Base-by-base conservation (phyloP, 495 filamentous ascomycete genomes). In the Venustampulla echinocandica region DNA sequence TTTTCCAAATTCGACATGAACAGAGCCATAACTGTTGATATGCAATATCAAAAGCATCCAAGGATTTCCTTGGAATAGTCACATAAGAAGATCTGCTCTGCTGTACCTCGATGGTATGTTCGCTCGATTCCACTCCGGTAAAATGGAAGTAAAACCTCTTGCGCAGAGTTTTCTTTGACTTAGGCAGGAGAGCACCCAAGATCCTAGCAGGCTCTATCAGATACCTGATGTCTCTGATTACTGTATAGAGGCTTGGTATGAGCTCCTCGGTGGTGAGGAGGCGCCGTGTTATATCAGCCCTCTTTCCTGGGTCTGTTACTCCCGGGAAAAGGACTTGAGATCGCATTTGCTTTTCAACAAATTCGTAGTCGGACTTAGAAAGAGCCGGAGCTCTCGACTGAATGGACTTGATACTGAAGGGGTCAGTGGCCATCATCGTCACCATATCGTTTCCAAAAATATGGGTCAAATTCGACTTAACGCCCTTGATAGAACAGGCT, bases 1-100 rank as follows among this genome's bases (percentile, higher is more conserved):
- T 21, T 25, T 52, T 45, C 6, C 27, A 52, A 10, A 52, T 25
- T n/a, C 41, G 13, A 46, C 39, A 52, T 7, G 34, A 10, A 18
- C 42, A 52, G 23, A 52, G 28, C 49, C 19, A 52, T 44, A 52
- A 20, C 22, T 52, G 34, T 46, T 52, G 34, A 46, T 52, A 52
- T 20, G 2, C 24, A 27, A 40, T 20, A 30, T 52, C 35, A 40
- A 52, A 52, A 45, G 17, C 11, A 35, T 52, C 42, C 19, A 46
- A 10, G 37, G 28, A 17, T 18, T 11, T 27, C 2, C 11, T 25
- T 44, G 18, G 22, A 22, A 50, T 18, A 27, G 47, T 38, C 21
- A 15, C 18, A 46, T 36, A 46, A 36, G 44, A 37, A 3, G 30
- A 34, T n/a, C 14, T 14, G n/a, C 32, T 45, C 39, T 39, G 28